A percentile compares a stretch with the other conserved stretches of the same genome.
These are phyloP conservation scores for Castanea sativa DNA, from an alignment of 306 rosid genomes.

Conservation along the genomic window DNA sequence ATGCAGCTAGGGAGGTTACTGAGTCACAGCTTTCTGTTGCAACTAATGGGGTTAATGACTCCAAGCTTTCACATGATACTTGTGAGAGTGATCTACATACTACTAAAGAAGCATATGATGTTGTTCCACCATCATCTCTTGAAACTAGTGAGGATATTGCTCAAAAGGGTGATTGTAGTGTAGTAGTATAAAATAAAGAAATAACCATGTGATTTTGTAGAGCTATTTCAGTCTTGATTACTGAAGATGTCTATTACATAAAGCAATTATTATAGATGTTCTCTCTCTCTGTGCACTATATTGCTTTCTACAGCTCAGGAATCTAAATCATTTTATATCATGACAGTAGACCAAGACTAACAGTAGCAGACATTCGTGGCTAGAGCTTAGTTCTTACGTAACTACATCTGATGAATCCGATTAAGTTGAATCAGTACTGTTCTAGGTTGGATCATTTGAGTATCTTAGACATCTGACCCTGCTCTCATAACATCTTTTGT, in stretches of 20 bases:
- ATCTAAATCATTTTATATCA: background rate
- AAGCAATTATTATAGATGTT: background rate
- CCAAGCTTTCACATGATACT: constrained; percentile 38
- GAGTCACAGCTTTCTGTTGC: constrained; percentile 24
- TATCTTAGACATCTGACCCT: background rate
- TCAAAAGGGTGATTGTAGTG: constrained; percentile 63
- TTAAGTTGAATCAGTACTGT: background rate
- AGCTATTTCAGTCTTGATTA: constrained; percentile 23
- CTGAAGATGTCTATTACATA: background rate
- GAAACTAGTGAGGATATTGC: constrained; percentile 60
- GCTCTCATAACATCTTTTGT: background rate
- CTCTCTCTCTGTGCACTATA: background rate
- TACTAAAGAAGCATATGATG: constrained; percentile 43
- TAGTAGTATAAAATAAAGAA: constrained; percentile 52
- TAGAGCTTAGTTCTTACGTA: background rate
- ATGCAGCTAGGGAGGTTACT: constrained; percentile 25
- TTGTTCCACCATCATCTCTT: constrained; percentile 54
- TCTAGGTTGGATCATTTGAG: background rate
- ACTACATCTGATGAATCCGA: background rate
- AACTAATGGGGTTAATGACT: constrained; percentile 35
- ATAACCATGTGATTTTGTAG: constrained; percentile 37
- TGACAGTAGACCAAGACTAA: background rate
- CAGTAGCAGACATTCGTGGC: background rate
- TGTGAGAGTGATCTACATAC: constrained; percentile 38
- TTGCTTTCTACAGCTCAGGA: background rate